These are phyloP conservation scores for Tuber calosporum DNA, from an alignment of 495 filamentous ascomycete species.

Conservation along the genomic window DNA sequence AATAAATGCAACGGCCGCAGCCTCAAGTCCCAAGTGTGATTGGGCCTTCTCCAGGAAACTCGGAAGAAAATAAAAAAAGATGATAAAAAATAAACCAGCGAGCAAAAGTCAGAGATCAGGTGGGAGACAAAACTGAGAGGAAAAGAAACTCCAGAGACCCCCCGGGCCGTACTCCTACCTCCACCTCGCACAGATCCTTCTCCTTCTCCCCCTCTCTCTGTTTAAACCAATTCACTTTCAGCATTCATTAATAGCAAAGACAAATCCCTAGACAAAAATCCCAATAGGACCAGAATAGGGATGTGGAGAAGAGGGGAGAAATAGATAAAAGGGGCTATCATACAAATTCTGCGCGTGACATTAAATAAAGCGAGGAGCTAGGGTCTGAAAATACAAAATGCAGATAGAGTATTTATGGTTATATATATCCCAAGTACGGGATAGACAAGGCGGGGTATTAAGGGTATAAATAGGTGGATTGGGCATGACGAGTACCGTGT, in stretches of 20 bases:
- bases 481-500: not conserved
- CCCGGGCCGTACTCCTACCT: not conserved
- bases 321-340: conserved; percentile 1
- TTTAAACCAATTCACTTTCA: not conserved
- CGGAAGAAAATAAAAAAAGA: not conserved
- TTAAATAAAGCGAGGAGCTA: not conserved
- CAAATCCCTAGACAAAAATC: not conserved
- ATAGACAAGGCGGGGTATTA: not conserved
- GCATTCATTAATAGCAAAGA: not conserved
- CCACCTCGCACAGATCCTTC: not conserved
- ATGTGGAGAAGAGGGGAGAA: not conserved
- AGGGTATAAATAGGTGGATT: not conserved
- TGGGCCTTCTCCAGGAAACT: not conserved
- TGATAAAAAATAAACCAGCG: not conserved
- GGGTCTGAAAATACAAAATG: not conserved
- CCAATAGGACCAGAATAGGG: not conserved
- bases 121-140: not conserved
- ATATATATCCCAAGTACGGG: not conserved
- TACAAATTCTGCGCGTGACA: not conserved
- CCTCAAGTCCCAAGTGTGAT: not conserved
- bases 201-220: not conserved
- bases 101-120: conserved; percentile 18
- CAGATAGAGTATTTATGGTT: not conserved
- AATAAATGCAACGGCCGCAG: not conserved
- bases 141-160: not conserved